Evolutionary conservation across 805 yeast genomes (phyloP), one percentile per base, ranked within the genome.

Genomic region (Suhomyces canberraensis): DNA sequence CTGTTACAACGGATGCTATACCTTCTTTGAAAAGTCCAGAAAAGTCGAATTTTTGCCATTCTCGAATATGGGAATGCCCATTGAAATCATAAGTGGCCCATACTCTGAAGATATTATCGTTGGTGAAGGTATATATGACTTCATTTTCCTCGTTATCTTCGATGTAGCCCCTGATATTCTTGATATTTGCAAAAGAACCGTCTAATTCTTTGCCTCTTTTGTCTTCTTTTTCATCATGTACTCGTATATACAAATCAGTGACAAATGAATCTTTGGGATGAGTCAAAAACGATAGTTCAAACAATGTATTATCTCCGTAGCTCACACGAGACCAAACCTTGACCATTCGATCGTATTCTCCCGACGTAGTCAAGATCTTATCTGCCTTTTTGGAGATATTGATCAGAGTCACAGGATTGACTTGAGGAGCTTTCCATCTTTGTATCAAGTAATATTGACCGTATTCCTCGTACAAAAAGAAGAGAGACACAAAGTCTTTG

Each of bases 291-390:
- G 78, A 63, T 43, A 87, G 62, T 48, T 84, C 93, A 54, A 87
- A 88, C 5, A 81, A 71, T 26, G 78, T 72, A 24, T 60, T 55
- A 31, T 55, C 58, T 22, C 84, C 88, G 50, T 79, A 85, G 6
- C 83, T 74, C 6, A 79, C 68, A 34, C 96, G 65, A 36, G 79
- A 71, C 95, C 96, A 90, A 2, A 87, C 67, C 52, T 86, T 87
- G 19, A 86, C 79, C 11, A 84, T 64, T 24, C 69, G 67, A 54
- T 87, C 95, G 53, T 72, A 76, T 27, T 64, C 65, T 0, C 84
- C 80, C 25, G 75, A 70, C 33, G 82, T 73, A 7, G 89, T 84
- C 16, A 61, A 48, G 15, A 89, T 76, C 29, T 80, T 67, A 35
- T 73, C 72, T 0, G 88, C 76, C 45, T 84, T 84, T n/a, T 76